Percentiles rank a stretch among this genome's conserved stretches.
Evolutionary conservation across 345 rosid genomes (phyloP).

Genomic region (Rhodamnia rubescens): DNA sequence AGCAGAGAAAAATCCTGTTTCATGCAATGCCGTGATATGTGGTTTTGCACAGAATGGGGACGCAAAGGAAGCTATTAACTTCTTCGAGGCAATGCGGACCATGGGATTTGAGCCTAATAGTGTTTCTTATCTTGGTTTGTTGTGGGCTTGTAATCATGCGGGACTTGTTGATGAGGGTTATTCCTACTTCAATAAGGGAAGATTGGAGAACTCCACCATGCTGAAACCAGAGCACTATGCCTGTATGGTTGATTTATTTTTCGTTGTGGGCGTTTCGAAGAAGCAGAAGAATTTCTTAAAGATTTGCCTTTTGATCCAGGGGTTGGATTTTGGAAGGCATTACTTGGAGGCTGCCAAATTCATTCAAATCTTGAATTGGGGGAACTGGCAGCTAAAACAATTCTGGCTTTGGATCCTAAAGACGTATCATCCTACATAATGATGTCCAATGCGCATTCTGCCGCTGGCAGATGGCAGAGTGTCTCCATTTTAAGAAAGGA

Average conservation of each 20-base stretch:
- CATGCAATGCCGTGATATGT: constrained; percentile 76
- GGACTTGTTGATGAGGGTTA: constrained; percentile 62
- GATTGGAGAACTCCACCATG: constrained; percentile 16
- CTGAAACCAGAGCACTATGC: constrained; percentile 63
- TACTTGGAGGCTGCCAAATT: constrained; percentile 76
- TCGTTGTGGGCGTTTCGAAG: constrained; percentile 47
- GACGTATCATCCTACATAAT: constrained; percentile 74
- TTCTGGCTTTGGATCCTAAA: constrained; percentile 52
- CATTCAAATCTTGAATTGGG: constrained; percentile 47
- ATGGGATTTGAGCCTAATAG: constrained; percentile 39
- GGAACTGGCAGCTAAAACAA: constrained; percentile 38
- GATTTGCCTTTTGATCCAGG: constrained; percentile 61
- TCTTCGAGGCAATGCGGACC: constrained; percentile 35
- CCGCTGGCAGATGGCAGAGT: constrained; percentile 50
- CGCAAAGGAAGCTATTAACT: constrained; percentile 52
- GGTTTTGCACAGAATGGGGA: constrained; percentile 74
- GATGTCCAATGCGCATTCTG: constrained; percentile 73
- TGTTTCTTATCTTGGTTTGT: constrained; percentile 55
- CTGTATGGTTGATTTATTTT: constrained; percentile 71
- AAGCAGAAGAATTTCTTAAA: constrained; percentile 42
- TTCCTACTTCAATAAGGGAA: constrained; percentile 40
- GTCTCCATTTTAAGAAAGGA: constrained; percentile 42
- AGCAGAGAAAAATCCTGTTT: constrained; percentile 25
- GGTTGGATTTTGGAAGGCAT: constrained; percentile 81
- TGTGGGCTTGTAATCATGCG: constrained; percentile 75